phyloP scores from a whole-genome alignment of 306 rosid genomes.

The Inga leiocalycina region DNA sequence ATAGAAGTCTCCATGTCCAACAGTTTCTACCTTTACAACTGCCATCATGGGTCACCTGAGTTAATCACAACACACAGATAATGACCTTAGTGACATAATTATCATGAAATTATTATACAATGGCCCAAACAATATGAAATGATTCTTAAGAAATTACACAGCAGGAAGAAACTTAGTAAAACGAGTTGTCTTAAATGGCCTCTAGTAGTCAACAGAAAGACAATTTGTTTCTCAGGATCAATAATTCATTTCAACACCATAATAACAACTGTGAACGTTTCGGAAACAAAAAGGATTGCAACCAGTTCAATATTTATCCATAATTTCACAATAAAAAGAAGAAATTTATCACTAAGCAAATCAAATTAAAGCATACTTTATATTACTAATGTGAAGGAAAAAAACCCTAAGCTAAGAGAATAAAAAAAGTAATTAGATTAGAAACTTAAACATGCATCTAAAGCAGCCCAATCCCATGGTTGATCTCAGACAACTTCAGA shows the following conservation, averaged over 20 bases:
- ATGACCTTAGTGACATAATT: background rate
- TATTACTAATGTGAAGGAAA: background rate
- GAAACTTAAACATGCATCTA: background rate
- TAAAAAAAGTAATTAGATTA: background rate
- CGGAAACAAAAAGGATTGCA: background rate
- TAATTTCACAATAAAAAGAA: background rate
- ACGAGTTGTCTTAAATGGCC: background rate
- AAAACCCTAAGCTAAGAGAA: background rate
- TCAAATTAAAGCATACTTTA: background rate
- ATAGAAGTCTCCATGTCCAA: slow-evolving; percentile 63
- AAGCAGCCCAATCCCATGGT: background rate
- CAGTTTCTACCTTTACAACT: slow-evolving; percentile 59
- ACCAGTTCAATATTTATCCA: background rate
- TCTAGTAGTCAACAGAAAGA: background rate
- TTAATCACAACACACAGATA: background rate
- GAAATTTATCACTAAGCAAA: background rate
- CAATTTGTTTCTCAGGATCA: background rate
- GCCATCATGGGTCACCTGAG: slow-evolving; percentile 56
- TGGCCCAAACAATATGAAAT: background rate
- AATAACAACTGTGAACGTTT: background rate
- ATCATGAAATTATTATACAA: background rate
- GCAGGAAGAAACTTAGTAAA: background rate
- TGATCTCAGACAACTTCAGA: background rate
- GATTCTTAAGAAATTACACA: background rate
- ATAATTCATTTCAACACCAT: background rate